These are phyloP conservation scores for Sideroxylon spinosum DNA, from an alignment of 179 eudicot genomes.

Conservation along the genomic window DNA sequence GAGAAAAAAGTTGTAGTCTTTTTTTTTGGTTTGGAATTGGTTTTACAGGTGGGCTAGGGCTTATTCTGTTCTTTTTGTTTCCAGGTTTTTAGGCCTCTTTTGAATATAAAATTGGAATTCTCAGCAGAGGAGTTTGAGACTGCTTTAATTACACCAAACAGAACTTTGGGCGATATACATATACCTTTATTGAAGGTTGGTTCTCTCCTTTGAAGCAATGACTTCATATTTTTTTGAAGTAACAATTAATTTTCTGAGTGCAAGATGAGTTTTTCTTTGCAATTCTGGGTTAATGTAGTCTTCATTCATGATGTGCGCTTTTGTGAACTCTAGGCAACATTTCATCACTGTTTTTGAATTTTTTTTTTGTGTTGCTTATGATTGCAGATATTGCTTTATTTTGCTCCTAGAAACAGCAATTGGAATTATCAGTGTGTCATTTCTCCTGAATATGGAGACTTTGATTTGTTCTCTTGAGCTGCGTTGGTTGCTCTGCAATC, in stretches of 20 bases:
- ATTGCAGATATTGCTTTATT: not conserved
- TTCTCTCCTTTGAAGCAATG: constrained; percentile 10
- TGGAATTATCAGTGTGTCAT: not conserved
- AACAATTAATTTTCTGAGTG: not conserved
- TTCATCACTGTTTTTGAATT: not conserved
- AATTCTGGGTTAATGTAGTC: constrained; percentile 4
- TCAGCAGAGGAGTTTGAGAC: constrained; percentile 94
- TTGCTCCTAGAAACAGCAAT: not conserved
- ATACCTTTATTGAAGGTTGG: constrained; percentile 90
- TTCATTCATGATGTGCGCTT: not conserved
- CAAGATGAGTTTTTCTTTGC: constrained; percentile 12
- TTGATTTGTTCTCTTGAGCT: not conserved
- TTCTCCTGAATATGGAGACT: not conserved
- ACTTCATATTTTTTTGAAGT: not conserved
- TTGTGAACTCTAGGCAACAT: not conserved
- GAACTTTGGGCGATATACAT: constrained; percentile 73
- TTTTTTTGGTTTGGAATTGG: constrained; percentile 13
- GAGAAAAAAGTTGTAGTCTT: constrained; percentile 6
- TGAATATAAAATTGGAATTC: constrained; percentile 72
- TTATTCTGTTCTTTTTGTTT: constrained; percentile 30
- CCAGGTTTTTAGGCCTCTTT: constrained; percentile 73
- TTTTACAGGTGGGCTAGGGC: constrained; percentile 8
- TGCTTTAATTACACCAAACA: constrained; percentile 77
- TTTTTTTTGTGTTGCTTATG: not conserved
- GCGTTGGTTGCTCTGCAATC: no score